Evolutionary conservation across 2,329 filamentous ascomycete species (phyloP), one percentile per base, ranked within the genome.

Genomic region (Colletotrichum sp.): DNA sequence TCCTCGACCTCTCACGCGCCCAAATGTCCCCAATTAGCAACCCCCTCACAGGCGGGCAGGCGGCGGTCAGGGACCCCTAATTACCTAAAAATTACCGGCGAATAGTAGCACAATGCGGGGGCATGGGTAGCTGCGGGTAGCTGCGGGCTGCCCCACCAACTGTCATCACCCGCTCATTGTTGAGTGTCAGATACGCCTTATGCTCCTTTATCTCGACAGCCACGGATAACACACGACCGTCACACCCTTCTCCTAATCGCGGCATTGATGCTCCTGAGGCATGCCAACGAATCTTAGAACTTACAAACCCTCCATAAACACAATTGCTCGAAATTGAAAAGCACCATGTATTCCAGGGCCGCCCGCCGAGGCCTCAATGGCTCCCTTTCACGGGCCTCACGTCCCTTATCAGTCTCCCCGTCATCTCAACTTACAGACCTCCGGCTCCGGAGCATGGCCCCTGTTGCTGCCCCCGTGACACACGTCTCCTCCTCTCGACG

Each of bases 71-170:
- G 44, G 74, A 76, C 74, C 70, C 74, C 65, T 76, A 74, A 66
- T 72, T 65, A 73, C 64, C 71, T 65, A 69, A 69, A 68, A 68
- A 24, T 69, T 52, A 60, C 44, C n/a, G 69, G 75, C 75, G 64
- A 77, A 75, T 62, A 32, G 75, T 28, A 71, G 67, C 71, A 60
- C 55, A 57, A 66, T 76, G 72, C 69, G 68, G 73, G 75, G 57
- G 39, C 73, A 75, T 77, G 77, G 77, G 75, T 78, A 78, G 68
- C 71, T 78, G 77, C 77, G 77, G 77, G 77, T 77, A 78, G 68
- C 59, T 70, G 75, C 77, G 77, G 77, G 71, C 66, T 70, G 63
- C 72, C 76, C 72, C 68, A 65, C 76, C 64, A 39, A 21, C 52
- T 39, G 16, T 39, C 28, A 32, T 52, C 69, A 57, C 30, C 34